These are phyloP conservation scores for Camelina neglecta DNA, from an alignment of 345 rosid genomes.

Conservation along the genomic window DNA sequence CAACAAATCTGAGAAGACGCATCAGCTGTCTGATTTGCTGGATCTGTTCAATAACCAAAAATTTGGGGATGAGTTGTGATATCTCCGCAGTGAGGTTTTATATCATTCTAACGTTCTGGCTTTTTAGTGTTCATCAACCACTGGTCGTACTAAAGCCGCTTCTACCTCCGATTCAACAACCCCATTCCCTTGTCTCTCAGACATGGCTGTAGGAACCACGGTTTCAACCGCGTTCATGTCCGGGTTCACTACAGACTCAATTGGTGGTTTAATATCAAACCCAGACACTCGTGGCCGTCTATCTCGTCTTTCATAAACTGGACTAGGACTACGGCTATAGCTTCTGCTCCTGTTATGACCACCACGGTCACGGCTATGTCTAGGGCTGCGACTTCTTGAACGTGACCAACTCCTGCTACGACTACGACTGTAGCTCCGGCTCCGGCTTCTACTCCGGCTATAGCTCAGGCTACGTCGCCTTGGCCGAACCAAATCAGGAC, in stretches of 20 bases:
- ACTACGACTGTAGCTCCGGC: constrained; percentile 55
- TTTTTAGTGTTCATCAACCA: constrained; percentile 28
- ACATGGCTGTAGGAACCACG: constrained; percentile 1
- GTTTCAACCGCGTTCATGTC: constrained; percentile 21
- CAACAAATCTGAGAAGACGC: not conserved
- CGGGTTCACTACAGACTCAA: constrained; percentile 25
- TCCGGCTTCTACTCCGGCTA: constrained; percentile 53
- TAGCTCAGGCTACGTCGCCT: constrained; percentile 56
- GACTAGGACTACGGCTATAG: constrained; percentile 57
- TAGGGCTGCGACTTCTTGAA: constrained; percentile 54
- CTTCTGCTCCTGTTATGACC: constrained; percentile 54
- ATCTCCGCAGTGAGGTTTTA: not conserved
- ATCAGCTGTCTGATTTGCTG: constrained; percentile 9
- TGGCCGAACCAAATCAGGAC: constrained; percentile 71
- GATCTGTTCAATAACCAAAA: constrained; percentile 32
- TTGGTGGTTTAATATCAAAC: constrained; percentile 43
- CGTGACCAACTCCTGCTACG: constrained; percentile 56
- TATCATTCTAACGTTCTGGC: constrained; percentile 5
- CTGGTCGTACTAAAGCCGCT: constrained; percentile 26
- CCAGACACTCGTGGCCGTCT: constrained; percentile 47
- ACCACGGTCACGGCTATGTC: constrained; percentile 53
- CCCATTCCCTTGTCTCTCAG: constrained; percentile 33
- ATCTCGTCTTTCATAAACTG: constrained; percentile 53
- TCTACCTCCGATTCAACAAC: constrained; percentile 28
- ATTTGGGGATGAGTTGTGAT: constrained; percentile 14